phyloP scores from a whole-genome alignment of 805 yeast species.

The Metschnikowia corniflorae region DNA sequence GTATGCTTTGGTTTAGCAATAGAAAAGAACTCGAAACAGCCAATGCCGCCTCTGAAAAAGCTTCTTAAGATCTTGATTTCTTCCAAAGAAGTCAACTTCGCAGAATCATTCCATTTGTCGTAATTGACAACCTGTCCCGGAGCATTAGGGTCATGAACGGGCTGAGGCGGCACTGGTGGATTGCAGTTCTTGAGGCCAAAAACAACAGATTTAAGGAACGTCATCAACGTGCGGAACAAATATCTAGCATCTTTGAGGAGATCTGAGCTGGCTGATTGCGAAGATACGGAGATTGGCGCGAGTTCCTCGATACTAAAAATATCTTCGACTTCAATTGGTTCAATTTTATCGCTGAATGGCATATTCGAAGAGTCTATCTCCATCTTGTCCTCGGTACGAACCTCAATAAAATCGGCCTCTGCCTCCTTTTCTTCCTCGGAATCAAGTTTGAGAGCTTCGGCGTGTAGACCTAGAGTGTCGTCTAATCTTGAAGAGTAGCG shows the following conservation, averaged over 20 bases:
- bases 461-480: neutral
- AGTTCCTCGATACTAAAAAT: slow-evolving; percentile 35
- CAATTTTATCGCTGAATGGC: slow-evolving; percentile 7
- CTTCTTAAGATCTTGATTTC: slow-evolving; percentile 75
- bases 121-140: slow-evolving; percentile 38
- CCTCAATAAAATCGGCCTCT: neutral
- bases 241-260: slow-evolving; percentile 86
- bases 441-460: too few relatives aligned
- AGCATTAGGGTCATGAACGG: slow-evolving; percentile 44
- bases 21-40: slow-evolving; percentile 74
- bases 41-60: slow-evolving; percentile 78
- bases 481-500: slow-evolving; percentile 30
- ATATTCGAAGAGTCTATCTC: slow-evolving; percentile 16
- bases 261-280: slow-evolving; percentile 42
- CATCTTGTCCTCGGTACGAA: slow-evolving; percentile 20
- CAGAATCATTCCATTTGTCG: slow-evolving; percentile 77
- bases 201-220: slow-evolving; percentile 84
- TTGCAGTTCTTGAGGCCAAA: slow-evolving; percentile 87
- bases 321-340: slow-evolving; percentile 23
- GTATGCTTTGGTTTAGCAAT: slow-evolving; percentile 48
- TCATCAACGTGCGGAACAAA: slow-evolving; percentile 81
- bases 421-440: slow-evolving; percentile 1
- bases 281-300: slow-evolving; percentile 59
- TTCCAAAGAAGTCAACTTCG: slow-evolving; percentile 78
- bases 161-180: slow-evolving; percentile 59